These are phyloP conservation scores for Phalaenopsis aphrodite DNA, from an alignment of 106 monocot species.

Conservation along the genomic window DNA sequence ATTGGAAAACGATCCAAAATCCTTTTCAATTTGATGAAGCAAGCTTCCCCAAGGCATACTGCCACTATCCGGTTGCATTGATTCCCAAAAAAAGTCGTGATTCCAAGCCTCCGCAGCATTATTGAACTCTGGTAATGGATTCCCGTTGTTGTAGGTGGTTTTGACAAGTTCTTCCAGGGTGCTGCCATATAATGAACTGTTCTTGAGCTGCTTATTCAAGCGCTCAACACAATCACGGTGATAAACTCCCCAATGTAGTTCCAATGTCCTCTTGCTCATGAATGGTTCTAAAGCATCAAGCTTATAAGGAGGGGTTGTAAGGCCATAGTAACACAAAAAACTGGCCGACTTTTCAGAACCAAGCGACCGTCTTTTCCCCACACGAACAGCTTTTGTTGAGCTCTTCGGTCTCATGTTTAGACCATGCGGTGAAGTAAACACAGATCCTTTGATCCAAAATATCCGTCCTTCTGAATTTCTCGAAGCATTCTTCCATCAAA, in stretches of 20 bases:
- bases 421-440: slow-evolving; percentile 22
- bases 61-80: slow-evolving; percentile 84
- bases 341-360: slow-evolving; percentile 9
- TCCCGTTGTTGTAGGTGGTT: slow-evolving; percentile 88
- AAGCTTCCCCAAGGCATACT: slow-evolving; percentile 63
- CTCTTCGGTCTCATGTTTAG: slow-evolving; percentile 12
- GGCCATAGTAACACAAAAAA: slow-evolving; percentile 58
- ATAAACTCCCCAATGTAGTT: slow-evolving; percentile 85
- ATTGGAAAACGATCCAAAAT: slow-evolving; percentile 80
- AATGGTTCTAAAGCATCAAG: slow-evolving; percentile 89
- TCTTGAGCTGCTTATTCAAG: slow-evolving; percentile 78
- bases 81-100: slow-evolving; percentile 99
- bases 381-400: slow-evolving; percentile 23
- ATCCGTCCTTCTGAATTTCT: not conserved
- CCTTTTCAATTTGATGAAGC: slow-evolving; percentile 87
- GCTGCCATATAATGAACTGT: slow-evolving; percentile 67
- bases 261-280: slow-evolving; percentile 83
- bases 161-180: slow-evolving; percentile 85
- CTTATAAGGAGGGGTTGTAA: slow-evolving; percentile 93
- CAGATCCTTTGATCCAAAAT: slow-evolving; percentile 17
- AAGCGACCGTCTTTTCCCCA: slow-evolving; percentile 15
- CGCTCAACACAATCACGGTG: slow-evolving; percentile 64
- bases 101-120: slow-evolving; percentile 91
- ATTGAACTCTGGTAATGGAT: slow-evolving; percentile 88
- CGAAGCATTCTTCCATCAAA: slow-evolving; percentile 5